Conservation (phyloP, 176 grass and related monocot species). For the Cenchrus fungigraminus region DNA sequence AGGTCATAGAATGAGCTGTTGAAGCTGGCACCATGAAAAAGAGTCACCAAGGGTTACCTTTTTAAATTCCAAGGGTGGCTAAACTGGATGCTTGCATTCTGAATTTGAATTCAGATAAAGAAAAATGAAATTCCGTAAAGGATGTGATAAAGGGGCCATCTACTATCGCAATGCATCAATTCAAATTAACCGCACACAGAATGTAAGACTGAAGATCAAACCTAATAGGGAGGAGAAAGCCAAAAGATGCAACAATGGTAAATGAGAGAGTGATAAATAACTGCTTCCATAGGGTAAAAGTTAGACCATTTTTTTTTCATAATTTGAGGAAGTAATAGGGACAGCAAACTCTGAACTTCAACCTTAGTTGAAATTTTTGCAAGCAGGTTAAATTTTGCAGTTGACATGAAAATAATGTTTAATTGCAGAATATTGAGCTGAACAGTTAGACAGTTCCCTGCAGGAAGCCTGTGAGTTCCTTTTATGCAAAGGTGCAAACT, state of each 20-base stretch:
- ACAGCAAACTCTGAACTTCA: constrained; percentile 19
- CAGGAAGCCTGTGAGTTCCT: neutral
- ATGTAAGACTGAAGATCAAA: neutral
- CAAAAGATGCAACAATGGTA: neutral
- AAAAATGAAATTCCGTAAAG: neutral
- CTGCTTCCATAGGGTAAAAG: neutral
- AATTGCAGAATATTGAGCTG: constrained; percentile 30
- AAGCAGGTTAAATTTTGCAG: neutral
- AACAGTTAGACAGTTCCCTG: constrained; percentile 11
- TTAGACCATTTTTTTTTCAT: neutral
- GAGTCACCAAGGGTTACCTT: neutral
- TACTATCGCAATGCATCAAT: neutral
- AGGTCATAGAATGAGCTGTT: constrained; percentile 32
- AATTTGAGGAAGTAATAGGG: neutral
- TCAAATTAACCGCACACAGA: constrained; percentile 2
- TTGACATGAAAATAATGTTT: neutral
- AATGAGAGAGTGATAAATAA: neutral
- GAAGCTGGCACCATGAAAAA: constrained; percentile 10
- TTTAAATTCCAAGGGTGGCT: neutral
- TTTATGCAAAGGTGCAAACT: neutral
- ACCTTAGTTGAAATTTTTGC: neutral
- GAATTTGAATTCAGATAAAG: neutral
- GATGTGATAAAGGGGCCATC: neutral
- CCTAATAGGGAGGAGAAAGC: neutral
- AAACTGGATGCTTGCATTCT: neutral